phyloP scores from a whole-genome alignment of 2,329 filamentous ascomycete genomes.

The Cercospora nicotianae region DNA sequence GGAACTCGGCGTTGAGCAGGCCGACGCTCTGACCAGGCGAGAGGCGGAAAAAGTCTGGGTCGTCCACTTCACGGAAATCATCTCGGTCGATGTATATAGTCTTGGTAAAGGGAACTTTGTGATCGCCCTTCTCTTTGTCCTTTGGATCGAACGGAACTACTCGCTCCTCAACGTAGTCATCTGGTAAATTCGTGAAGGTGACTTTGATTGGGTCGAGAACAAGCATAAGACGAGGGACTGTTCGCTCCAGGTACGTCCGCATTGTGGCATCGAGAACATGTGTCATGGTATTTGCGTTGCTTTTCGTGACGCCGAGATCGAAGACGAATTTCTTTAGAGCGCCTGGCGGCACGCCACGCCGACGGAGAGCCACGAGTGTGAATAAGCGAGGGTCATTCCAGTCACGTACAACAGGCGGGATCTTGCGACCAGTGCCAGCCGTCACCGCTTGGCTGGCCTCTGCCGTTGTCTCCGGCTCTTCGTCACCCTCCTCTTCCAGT shows the following conservation, averaged over 20 bases:
- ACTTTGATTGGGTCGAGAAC: conserved; percentile 83
- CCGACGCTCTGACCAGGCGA: conserved; percentile 74
- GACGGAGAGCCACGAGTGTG: conserved; percentile 78
- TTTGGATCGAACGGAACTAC: conserved; percentile 80
- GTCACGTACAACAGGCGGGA: conserved; percentile 65
- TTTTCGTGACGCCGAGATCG: conserved; percentile 86
- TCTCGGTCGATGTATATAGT: conserved; percentile 81
- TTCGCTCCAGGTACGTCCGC: conserved; percentile 80
- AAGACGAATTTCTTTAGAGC: conserved; percentile 88
- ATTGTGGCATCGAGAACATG: conserved; percentile 82
- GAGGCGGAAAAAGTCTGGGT: conserved; percentile 74
- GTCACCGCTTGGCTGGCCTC: conserved; percentile 28
- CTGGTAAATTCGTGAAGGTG: conserved; percentile 74
- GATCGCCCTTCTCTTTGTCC: conserved; percentile 65
- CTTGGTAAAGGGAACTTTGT: conserved; percentile 66
- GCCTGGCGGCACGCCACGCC: conserved; percentile 82
- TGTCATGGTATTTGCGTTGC: conserved; percentile 75
- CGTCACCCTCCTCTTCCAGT: conserved; percentile 45
- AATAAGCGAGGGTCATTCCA: conserved; percentile 93
- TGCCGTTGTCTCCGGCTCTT: conserved; percentile 36
- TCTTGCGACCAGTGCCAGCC: conserved; percentile 31
- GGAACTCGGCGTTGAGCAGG: conserved; percentile 68
- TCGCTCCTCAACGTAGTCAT: conserved; percentile 64
- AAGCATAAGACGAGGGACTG: conserved; percentile 85
- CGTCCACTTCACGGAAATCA: conserved; percentile 73